Evolutionary conservation across 2,329 filamentous ascomycete species (phyloP), one percentile per base, ranked within the genome.

Genomic region (Fusarium sp.): DNA sequence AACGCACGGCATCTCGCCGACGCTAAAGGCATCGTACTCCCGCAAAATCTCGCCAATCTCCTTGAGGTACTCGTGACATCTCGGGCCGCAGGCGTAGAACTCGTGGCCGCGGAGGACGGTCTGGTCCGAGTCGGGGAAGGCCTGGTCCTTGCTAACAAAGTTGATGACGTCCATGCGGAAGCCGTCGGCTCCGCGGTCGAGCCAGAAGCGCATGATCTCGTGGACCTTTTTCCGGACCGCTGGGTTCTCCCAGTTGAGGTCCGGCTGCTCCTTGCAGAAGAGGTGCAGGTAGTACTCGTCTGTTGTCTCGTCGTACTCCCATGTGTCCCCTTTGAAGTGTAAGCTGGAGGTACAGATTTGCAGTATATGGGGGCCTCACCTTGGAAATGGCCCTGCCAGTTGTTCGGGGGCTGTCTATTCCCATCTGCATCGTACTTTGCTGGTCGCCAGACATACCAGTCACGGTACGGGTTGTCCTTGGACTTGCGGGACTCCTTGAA

Each of bases 181-280:
- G 5, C 91, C 91, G 66, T 91, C 88, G 1, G 89, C 88, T 3
- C 92, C 92, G 42, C 89, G 88, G 70, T 93, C 85, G 2, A 94
- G 87, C 93, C 93, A 95, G 82, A 94, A 95, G 24, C 87, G 87
- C 86, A 94, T 92, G 24, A 91, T 87, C 44, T 91, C 85, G 79
- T 94, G 91, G 3, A 93, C 90, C 3, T 91, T 91, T 64, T 87
- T 82, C 36, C 92, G 87, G 4, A 93, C 90, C 1, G 87, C 87
- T 0, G 86, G 85, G 75, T 92, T 92, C 78, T 94, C 91, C 92
- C 92, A 95, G 82, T 95, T 95, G 44, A 95, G 87, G 73, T 95
- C 93, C 0, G 93, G 93, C 78, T 94, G 93, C 73, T 92, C 89
- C 6, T 87, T 87, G 46, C 89, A 89, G 80, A 93, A 95, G 33